Base-by-base conservation (phyloP, 805 yeast species). In the Candida arabinofermentans region DNA sequence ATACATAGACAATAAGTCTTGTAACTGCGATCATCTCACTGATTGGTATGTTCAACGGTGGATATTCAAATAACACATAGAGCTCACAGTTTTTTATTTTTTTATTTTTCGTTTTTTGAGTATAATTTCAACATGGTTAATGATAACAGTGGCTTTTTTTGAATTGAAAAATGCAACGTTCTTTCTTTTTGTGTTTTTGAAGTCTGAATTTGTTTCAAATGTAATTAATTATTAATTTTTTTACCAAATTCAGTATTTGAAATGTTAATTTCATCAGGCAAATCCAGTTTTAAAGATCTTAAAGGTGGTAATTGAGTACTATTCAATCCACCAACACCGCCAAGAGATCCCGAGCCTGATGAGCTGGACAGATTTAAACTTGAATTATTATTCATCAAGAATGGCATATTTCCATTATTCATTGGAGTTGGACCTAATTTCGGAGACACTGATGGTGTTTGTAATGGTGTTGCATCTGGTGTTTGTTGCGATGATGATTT, bases 211-310 rank as follows among this genome's bases (percentile, higher is more conserved):
- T n/a, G n/a, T n/a, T n/a, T n/a, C n/a, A n/a, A n/a, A n/a, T n/a
- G n/a, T n/a, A n/a, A n/a, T n/a, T n/a, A n/a, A n/a, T n/a, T 16
- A 14, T 8, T 13, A 10, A 14, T 27, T 19, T 22, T 29, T n/a
- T 38, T 48, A 37, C 34, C 43, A 51, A 19, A 47, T 47, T 22
- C 26, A 21, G 35, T 21, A 22, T 19, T 33, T 12, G 27, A 19
- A 17, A 77, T 42, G 34, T 40, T 44, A 21, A 51, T 39, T 33
- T 67, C 72, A 16, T 67, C 66, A 2, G 80, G 80, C 40, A 75
- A 64, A 47, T 72, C 76, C 29, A 75, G 62, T 40, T 74, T 72
- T 53, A 76, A 64, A 27, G 78, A 71, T 37, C 77, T 58, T 36
- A 76, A 58, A 17, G 81, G 69, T 1, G 81, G 81, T 35, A 76